Conservation (phyloP, 495 filamentous ascomycete genomes). For the Pseudoneurospora amorphoporcata region DNA sequence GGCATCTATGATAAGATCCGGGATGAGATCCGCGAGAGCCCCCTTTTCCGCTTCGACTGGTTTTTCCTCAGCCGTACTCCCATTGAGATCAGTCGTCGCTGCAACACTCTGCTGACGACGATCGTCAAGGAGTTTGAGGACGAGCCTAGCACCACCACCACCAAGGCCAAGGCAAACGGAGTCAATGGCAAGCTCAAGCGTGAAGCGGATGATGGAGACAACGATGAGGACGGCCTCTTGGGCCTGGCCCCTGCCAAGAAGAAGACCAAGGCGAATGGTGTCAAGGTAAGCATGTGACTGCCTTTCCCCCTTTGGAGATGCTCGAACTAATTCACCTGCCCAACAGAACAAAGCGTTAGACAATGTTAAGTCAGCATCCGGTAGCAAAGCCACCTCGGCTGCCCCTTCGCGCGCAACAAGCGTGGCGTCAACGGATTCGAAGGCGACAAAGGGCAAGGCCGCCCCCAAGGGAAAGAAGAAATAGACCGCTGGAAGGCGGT, state of each 20-base stretch:
- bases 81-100: slow-evolving; percentile 80
- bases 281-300: slow-evolving; percentile 40
- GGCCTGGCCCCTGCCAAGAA: slow-evolving; percentile 77
- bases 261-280: slow-evolving; percentile 70
- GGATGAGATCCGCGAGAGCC: slow-evolving; percentile 86
- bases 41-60: slow-evolving; percentile 97
- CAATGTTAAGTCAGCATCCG: slow-evolving; percentile 45
- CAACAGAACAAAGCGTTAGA: slow-evolving; percentile 53
- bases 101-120: slow-evolving; percentile 87
- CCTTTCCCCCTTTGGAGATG: background rate
- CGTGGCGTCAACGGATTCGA: slow-evolving; percentile 38
- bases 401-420: slow-evolving; percentile 44
- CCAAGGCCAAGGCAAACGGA: slow-evolving; percentile 48
- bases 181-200: slow-evolving; percentile 62
- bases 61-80: slow-evolving; percentile 95
- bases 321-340: background rate
- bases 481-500: slow-evolving; percentile 9
- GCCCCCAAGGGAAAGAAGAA: slow-evolving; percentile 45
- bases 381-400: slow-evolving; percentile 46
- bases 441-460: slow-evolving; percentile 32
- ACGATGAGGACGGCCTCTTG: slow-evolving; percentile 68
- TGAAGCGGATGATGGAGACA: slow-evolving; percentile 64
- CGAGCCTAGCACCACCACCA: slow-evolving; percentile 7
- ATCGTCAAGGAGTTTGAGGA: slow-evolving; percentile 89
- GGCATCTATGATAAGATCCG: slow-evolving; percentile 76